Base-by-base conservation (phyloP, 768 basidiomycete genomes). In the Boletus barrowsii region DNA sequence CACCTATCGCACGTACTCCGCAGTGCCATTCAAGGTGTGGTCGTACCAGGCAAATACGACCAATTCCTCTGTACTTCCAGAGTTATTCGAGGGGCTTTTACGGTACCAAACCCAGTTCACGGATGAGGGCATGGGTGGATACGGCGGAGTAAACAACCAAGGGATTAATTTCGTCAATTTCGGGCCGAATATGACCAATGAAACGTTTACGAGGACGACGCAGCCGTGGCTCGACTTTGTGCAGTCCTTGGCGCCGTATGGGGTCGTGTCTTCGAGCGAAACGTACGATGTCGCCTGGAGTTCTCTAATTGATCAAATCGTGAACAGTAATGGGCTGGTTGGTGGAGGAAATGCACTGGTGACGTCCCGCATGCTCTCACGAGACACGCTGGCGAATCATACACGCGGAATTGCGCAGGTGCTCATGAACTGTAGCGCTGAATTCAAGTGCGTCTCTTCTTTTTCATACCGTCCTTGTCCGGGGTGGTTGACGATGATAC, bases 71-170 rank as follows among this genome's bases (percentile, higher is more conserved):
- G 56, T 62, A 4, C 65, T 74, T 0, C 51, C 68, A 18, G 63
- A 62, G 1, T 64, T 79, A 20, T 55, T 71, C 8, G 70, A 72
- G 0, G 73, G 72, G 49, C 66, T 74, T 32, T 42, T 78, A 24
- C 51, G 41, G 17, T 45, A 10, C 29, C 43, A 52, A 39, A 37
- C 71, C 0, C 55, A 62, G 5, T 59, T 79, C 10, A 69, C 77
- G 0, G 75, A 80, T 26, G 63, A 64, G 2, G 76, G 75, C 0
- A 80, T 76, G 78, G 73, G 74, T 3, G 77, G 76, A 3, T 79
- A 73, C 42, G 59, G 64, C 55, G 0, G 1, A 0, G 18, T 63
- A 39, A 45, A 43, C 8, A 45, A 33, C n/a, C 35, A 49, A 26
- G 51, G 45, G 14, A 3, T 64, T 5, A 1, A 2, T 5, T 62